These are phyloP conservation scores for Umbilicus rupestris DNA, from an alignment of 164 flowering plant genomes.

Conservation along the genomic window DNA sequence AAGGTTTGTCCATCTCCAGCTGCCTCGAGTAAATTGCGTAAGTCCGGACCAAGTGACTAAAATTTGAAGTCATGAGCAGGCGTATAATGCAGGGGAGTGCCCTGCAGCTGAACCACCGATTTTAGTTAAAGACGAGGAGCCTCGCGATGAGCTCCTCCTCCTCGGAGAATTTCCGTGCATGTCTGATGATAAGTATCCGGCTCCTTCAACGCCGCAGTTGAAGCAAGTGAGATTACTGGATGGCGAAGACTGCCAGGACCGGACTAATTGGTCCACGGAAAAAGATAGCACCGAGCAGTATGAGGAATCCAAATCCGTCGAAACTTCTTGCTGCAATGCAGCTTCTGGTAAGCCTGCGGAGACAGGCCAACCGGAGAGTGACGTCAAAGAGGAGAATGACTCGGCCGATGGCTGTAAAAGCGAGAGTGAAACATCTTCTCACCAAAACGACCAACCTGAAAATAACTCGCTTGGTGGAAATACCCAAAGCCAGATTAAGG, in stretches of 20 bases:
- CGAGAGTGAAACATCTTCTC: conserved; percentile 14
- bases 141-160: conserved; percentile 12
- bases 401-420: conserved; percentile 26
- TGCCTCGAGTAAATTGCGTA: neutral
- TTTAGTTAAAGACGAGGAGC: conserved; percentile 30
- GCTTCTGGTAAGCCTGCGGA: conserved; percentile 17
- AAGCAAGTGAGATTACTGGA: conserved; percentile 40
- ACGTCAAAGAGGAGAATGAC: conserved; percentile 41
- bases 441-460: conserved; percentile 13
- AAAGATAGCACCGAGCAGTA: conserved; percentile 40
- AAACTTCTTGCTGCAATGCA: conserved; percentile 41
- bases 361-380: conserved; percentile 14
- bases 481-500: conserved; percentile 19
- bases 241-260: conserved; percentile 52
- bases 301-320: conserved; percentile 79
- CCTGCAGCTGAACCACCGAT: conserved; percentile 32
- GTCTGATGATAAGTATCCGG: conserved; percentile 46
- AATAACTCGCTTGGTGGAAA: conserved; percentile 10
- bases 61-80: conserved; percentile 39
- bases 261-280: conserved; percentile 33
- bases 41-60: conserved; percentile 2
- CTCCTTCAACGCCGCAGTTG: conserved; percentile 80
- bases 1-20: conserved; percentile 36
- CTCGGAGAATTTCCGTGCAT: conserved; percentile 18
- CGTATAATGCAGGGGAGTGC: conserved; percentile 51